phyloP scores from a whole-genome alignment of 164 flowering plant genomes.

The Kalanchoe fedtschenkoi region DNA sequence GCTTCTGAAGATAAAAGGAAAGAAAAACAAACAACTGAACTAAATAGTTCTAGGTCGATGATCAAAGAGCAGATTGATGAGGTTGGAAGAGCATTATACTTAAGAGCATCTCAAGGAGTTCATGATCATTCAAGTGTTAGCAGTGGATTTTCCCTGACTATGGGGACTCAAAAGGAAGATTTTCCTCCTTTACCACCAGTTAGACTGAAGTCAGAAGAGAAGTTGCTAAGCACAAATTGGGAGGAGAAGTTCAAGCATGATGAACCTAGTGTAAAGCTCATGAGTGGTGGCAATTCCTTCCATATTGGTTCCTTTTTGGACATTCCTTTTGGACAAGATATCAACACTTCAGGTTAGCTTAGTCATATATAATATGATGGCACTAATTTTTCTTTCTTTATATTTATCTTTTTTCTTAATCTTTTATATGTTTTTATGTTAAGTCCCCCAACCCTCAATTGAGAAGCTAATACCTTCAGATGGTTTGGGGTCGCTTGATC shows the following conservation, averaged over 20 bases:
- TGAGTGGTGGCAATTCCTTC: conserved; percentile 35
- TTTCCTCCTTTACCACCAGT: conserved; percentile 87
- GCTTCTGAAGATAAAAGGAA: conserved; percentile 32
- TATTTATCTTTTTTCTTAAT: not conserved
- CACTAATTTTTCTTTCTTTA: not conserved
- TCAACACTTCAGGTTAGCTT: conserved; percentile 53
- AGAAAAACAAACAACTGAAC: conserved; percentile 36
- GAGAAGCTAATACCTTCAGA: too few relatives aligned
- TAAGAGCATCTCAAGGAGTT: conserved; percentile 41
- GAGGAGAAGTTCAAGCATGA: conserved; percentile 72
- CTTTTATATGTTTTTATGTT: too few relatives aligned
- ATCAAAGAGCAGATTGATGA: conserved; percentile 72
- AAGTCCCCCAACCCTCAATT: too few relatives aligned
- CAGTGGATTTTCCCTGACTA: conserved; percentile 26
- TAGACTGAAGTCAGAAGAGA: conserved; percentile 83
- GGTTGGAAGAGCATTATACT: conserved; percentile 56
- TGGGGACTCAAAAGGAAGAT: conserved; percentile 64
- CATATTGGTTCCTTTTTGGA: conserved; percentile 80
- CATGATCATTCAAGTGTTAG: conserved; percentile 35
- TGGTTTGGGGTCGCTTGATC: too few relatives aligned
- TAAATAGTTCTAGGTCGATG: conserved; percentile 27
- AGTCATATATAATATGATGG: conserved; percentile 1
- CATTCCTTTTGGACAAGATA: conserved; percentile 92
- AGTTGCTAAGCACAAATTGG: conserved; percentile 44
- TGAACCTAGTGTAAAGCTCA: conserved; percentile 39